Evolutionary conservation across 352 stramenopile genomes (phyloP).

Genomic region (Globisporangium alternatum): DNA sequence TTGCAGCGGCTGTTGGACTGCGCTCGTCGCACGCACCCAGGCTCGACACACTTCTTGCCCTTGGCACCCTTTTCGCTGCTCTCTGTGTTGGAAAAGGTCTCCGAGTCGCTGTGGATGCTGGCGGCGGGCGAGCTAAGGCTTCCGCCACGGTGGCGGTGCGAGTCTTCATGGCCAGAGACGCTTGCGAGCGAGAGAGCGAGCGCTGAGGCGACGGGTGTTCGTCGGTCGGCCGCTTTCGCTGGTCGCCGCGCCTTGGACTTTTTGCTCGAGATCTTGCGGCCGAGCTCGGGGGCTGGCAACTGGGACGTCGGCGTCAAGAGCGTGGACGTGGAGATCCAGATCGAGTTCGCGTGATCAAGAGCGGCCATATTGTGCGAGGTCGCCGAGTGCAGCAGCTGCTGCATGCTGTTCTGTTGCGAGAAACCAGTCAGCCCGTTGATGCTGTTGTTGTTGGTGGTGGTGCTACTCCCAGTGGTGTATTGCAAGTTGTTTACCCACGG

Average conservation of each 20-base stretch:
- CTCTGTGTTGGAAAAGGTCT: slow-evolving; percentile 3
- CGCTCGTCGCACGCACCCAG: slow-evolving; percentile 52
- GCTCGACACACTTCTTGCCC: slow-evolving; percentile 75
- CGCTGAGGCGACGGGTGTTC: neutral
- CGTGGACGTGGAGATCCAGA: slow-evolving; percentile 23
- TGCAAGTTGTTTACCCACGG: neutral
- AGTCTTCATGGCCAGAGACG: neutral
- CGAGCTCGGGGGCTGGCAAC: slow-evolving; percentile 6
- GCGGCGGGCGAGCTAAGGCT: neutral
- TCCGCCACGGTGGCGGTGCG: neutral
- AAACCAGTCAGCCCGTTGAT: neutral
- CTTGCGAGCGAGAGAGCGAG: slow-evolving; percentile 11
- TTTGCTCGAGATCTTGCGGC: slow-evolving; percentile 18
- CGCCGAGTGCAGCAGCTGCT: slow-evolving; percentile 6
- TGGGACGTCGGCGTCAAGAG: slow-evolving; percentile 17
- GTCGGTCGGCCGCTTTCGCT: slow-evolving; percentile 3
- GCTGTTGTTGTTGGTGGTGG: neutral
- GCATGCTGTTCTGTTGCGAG: slow-evolving; percentile 9
- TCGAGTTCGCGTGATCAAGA: neutral
- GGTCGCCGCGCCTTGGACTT: slow-evolving; percentile 13
- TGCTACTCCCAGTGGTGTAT: neutral
- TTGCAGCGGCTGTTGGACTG: slow-evolving; percentile 87
- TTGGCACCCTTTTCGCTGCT: slow-evolving; percentile 31
- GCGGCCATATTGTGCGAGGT: neutral
- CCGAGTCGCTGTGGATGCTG: slow-evolving; percentile 1